Percentiles rank a stretch among this genome's conserved stretches.
Conservation (phyloP, 2,329 filamentous ascomycete species). For the Pseudofabraea citricarpa region DNA sequence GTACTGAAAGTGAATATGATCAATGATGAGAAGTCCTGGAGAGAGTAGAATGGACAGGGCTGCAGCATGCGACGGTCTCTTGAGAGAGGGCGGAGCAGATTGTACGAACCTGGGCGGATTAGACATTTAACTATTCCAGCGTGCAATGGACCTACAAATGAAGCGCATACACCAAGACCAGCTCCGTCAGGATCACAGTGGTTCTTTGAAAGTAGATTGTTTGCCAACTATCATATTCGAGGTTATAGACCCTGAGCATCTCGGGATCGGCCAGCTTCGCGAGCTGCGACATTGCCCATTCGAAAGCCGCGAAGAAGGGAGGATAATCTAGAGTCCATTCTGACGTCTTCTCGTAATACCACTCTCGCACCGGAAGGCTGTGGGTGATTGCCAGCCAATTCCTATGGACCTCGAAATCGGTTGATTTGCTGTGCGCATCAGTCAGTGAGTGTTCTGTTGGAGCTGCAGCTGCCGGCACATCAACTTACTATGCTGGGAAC, state of each 20-base stretch:
- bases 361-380: slow-evolving; percentile 78
- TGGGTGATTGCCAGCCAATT: slow-evolving; percentile 98
- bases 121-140: no score
- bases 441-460: slow-evolving; percentile 9
- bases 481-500: slow-evolving; percentile 85
- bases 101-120: slow-evolving; percentile 74
- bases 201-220: slow-evolving; percentile 88
- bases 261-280: slow-evolving; percentile 72
- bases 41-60: slow-evolving; percentile 88
- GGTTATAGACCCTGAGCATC: slow-evolving; percentile 77
- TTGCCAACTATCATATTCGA: slow-evolving; percentile 87
- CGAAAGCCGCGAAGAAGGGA: slow-evolving; percentile 96
- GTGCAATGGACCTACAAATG: slow-evolving; percentile 64
- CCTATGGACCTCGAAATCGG: slow-evolving; percentile 96
- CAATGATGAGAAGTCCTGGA: slow-evolving; percentile 91
- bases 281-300: slow-evolving; percentile 82
- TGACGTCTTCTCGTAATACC: slow-evolving; percentile 97
- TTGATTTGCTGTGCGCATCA: slow-evolving; percentile 71
- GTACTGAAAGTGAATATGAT: slow-evolving; percentile 99
- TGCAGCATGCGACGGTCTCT: slow-evolving; percentile 74
- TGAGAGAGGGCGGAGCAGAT: slow-evolving; percentile 59
- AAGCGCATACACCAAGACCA: slow-evolving; percentile 78
- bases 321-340: slow-evolving; percentile 99
- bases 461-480: neutral
- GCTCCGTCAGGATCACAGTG: slow-evolving; percentile 82